Evolutionary conservation across 1,284 basidiomycete species (phyloP).

Genomic region (Ustilago trichophora): DNA sequence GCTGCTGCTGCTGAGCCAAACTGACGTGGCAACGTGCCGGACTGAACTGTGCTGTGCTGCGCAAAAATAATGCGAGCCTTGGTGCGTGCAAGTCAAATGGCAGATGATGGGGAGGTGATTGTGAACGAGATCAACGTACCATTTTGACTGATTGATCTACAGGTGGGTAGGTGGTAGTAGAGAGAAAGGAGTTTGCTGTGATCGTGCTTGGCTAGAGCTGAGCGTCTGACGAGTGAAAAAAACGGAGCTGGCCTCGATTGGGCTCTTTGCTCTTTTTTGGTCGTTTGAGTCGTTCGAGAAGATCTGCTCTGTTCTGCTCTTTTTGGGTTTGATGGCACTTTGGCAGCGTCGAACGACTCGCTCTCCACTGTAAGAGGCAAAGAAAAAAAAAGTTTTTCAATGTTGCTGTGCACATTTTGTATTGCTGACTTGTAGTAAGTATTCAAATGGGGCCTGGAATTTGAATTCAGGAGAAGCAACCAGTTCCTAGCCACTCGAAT

Average conservation of each 20-base stretch:
- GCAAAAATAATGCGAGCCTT: too few relatives aligned
- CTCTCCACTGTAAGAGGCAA: too few relatives aligned
- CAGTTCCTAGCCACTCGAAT: too few relatives aligned
- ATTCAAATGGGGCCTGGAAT: too few relatives aligned
- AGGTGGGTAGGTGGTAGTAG: conserved; percentile 36
- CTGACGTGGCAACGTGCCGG: too few relatives aligned
- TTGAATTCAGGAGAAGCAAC: too few relatives aligned
- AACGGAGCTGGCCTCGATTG: background rate
- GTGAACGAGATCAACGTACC: conserved; percentile 16
- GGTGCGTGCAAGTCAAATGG: too few relatives aligned
- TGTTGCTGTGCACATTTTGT: background rate
- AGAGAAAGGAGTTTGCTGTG: conserved; percentile 3
- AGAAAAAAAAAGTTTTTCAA: background rate
- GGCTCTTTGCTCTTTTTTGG: too few relatives aligned
- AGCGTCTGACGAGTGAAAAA: conserved; percentile 8
- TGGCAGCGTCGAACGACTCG: too few relatives aligned
- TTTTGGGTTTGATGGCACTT: background rate
- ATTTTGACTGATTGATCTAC: conserved; percentile 46
- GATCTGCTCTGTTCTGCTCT: conserved; percentile 14
- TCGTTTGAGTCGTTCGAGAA: conserved; percentile 24
- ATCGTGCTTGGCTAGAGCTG: conserved; percentile 7
- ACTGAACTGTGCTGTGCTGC: too few relatives aligned
- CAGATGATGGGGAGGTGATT: background rate
- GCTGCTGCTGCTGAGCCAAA: too few relatives aligned
- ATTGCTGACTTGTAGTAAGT: too few relatives aligned